phyloP scores from a whole-genome alignment of 2,329 filamentous ascomycete genomes.

The Juglanconis sp. region DNA sequence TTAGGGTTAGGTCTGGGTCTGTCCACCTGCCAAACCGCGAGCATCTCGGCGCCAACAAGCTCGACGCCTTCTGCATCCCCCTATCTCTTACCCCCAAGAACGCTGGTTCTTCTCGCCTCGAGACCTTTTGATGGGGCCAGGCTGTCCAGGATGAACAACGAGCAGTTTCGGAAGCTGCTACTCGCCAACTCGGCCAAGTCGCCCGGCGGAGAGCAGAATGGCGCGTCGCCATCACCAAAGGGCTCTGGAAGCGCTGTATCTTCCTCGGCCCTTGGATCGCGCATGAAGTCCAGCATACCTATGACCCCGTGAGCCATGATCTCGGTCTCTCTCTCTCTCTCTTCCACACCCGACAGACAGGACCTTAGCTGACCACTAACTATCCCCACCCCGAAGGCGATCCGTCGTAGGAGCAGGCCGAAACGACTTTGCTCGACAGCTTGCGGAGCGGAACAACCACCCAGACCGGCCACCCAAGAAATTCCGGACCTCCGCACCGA shows the following conservation, averaged over 20 bases:
- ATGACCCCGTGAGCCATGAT: slow-evolving; percentile 77
- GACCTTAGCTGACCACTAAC: not conserved
- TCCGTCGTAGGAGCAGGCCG: slow-evolving; percentile 55
- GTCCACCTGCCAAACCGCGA: not conserved
- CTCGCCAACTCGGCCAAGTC: slow-evolving; percentile 45
- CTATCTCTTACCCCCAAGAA: not conserved
- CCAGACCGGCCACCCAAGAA: slow-evolving; percentile 60
- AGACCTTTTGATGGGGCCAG: not conserved
- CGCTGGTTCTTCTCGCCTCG: not conserved
- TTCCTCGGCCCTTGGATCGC: slow-evolving; percentile 65
- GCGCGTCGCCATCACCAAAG: slow-evolving; percentile 35
- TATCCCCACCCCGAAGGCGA: slow-evolving; percentile 45
- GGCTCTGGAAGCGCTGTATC: slow-evolving; percentile 23
- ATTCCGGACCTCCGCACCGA: slow-evolving; percentile 75
- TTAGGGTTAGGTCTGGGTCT: not conserved
- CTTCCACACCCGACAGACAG: not conserved
- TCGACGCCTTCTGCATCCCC: not conserved
- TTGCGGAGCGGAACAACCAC: slow-evolving; percentile 68
- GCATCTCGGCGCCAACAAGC: not conserved
- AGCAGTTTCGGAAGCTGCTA: slow-evolving; percentile 83
- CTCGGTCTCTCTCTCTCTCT: not conserved
- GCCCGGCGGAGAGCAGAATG: slow-evolving; percentile 39
- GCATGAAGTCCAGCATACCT: slow-evolving; percentile 76
- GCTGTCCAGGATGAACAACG: slow-evolving; percentile 78
- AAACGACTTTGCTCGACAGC: slow-evolving; percentile 77